Evolutionary conservation across 2,329 filamentous ascomycete genomes (phyloP), one percentile per base, ranked within the genome.

Genomic region (Aspergillus novoparasiticus): DNA sequence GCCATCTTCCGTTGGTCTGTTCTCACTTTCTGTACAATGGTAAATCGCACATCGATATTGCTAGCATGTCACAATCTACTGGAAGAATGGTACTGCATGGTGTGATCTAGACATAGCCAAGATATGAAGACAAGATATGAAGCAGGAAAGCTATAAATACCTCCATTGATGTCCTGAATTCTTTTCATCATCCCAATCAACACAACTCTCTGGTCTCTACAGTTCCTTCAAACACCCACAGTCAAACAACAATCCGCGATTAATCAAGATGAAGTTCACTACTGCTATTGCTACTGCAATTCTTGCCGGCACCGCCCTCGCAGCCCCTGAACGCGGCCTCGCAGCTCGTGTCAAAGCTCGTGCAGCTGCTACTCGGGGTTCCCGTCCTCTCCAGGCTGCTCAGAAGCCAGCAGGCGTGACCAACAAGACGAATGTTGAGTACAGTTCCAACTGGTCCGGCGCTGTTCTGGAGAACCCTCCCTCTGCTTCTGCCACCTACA

Each of bases 361-460:
- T 63, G 73, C 69, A 51, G 63, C 65, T 64, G 68, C 59, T 55
- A 69, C 66, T 65, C 70, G 65, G 61, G 78, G 66, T 66, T 73
- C 68, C 66, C 75, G 69, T 58, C 77, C 70, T 61, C 76, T 72
- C 63, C 71, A 71, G 45, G 62, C 70, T 16, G 67, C 69, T 50
- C 65, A 76, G 30, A 73, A 76, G 51, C 65, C 66, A 21, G 58
- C 70, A 10, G 67, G 72, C 21, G 59, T 71, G 46, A 80, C 79
- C 68, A 80, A 76, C 34, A 77, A 76, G 55, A 64, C 63, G 1
- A 72, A 85, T 19, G 81, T 81, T 21, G 67, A 80, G 26, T 86
- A 87, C 76, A 81, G 75, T 58, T 77, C 75, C 65, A 87, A 87
- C 78, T 87, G 86, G 86, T 83, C 85, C 4, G 86, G 86, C 51